Evolutionary conservation across 2,329 filamentous ascomycete genomes (phyloP), one percentile per base, ranked within the genome.

Genomic region (Trichophyton benhamiae): DNA sequence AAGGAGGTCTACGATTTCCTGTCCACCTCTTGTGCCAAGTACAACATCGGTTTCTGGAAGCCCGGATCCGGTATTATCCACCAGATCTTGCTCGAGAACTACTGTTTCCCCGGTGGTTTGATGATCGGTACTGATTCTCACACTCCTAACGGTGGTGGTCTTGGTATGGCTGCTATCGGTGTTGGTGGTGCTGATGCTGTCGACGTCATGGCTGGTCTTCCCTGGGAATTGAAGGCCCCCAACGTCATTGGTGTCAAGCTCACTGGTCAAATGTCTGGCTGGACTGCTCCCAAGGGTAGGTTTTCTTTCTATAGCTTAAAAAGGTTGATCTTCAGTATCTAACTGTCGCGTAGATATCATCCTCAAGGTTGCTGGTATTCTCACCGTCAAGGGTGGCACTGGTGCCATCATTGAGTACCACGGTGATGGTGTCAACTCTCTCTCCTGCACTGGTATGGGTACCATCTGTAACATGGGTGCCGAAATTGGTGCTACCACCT

Each of bases 31-130:
- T 97, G 92, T 76, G 91, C 91, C 73, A 99, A 97, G 83, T 99
- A 97, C 83, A 92, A 97, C 83, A 97, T 97, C 76, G 94, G 94
- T 82, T 97, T 97, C 87, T 99, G 94, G 94, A 90, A 85, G 77
- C 94, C 94, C 67, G 94, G 94, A 70, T 96, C 92, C 75, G 94
- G 94, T 83, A 99, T 97, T 76, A 99, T 99, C 71, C 94, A 99
- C 81, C 94, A 97, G 82, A 97, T 97, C 73, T 79, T 97, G 66
- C 85, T 97, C 63, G 94, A 99, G 82, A 97, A 97, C 83, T 97
- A 97, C 77, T 91, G 91, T 76, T 97, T 97, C 87, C 94, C 94
- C 67, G 94, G 94, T 83, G 92, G 87, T 84, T 85, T 99, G 63
- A 85, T 99, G 74, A 97, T 97, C 74, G 94, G 94, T 76, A 97